Conservation (phyloP, 176 grass and related monocot genomes). For the Oryza glumipatula region DNA sequence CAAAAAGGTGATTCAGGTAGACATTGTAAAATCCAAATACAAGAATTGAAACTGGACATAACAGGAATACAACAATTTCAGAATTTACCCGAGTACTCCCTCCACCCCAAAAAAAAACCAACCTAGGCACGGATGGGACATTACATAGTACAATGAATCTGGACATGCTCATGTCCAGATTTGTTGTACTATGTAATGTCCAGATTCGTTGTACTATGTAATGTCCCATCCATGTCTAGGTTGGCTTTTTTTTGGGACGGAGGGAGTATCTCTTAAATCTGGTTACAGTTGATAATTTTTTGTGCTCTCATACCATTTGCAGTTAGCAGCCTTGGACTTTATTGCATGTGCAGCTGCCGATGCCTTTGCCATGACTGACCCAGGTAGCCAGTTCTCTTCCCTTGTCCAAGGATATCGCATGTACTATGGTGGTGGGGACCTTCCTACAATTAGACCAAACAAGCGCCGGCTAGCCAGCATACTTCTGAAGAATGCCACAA, state of each 20-base stretch:
- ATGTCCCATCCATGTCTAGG: too few species aligned
- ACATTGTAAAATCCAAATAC: neutral
- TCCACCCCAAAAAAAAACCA: too few species aligned
- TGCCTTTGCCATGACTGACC: constrained; percentile 98
- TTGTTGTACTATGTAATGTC: too few species aligned
- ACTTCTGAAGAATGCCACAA: constrained; percentile 80
- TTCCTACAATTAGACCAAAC: constrained; percentile 88
- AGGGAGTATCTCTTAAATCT: constrained; percentile 6
- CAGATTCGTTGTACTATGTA: too few species aligned
- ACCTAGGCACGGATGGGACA: too few species aligned
- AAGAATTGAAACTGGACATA: neutral
- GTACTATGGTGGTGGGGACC: constrained; percentile 83
- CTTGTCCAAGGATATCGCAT: constrained; percentile 97
- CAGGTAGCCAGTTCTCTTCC: constrained; percentile 89
- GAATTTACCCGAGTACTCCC: neutral
- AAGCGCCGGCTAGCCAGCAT: constrained; percentile 84
- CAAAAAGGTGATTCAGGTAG: constrained; percentile 8
- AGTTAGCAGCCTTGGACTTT: constrained; percentile 93
- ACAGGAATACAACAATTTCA: neutral
- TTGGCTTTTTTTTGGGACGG: too few species aligned
- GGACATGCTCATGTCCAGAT: too few species aligned
- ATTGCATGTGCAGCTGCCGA: constrained; percentile 92
- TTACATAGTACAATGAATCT: too few species aligned
- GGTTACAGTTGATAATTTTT: constrained; percentile 1
- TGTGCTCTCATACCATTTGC: constrained; percentile 33